Evolutionary conservation across 2,329 filamentous ascomycete genomes (phyloP).

Genomic region (Sarocladium kiliense): DNA sequence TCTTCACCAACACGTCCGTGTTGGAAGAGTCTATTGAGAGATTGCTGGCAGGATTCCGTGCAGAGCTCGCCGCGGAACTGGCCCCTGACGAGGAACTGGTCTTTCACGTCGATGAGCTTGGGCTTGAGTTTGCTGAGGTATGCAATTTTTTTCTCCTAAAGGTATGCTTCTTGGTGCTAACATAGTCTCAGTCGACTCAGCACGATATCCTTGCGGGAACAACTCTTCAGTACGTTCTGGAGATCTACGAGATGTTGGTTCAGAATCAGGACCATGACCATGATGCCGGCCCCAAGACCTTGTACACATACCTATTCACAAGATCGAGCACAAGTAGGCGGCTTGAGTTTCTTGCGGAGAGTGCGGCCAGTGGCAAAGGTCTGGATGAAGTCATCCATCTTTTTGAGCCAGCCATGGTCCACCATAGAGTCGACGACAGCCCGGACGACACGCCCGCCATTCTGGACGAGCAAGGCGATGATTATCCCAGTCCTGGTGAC

Average conservation of each 20-base stretch:
- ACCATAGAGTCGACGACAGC: constrained; percentile 21
- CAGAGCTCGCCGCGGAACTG: constrained; percentile 41
- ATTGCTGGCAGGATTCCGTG: constrained; percentile 38
- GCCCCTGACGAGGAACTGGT: constrained; percentile 41
- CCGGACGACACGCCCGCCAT: constrained; percentile 9
- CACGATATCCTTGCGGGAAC: constrained; percentile 27
- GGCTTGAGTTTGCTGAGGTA: constrained; percentile 48
- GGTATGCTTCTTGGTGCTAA: constrained; percentile 18
- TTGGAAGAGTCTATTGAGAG: constrained; percentile 39
- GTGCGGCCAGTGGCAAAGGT: constrained; percentile 34
- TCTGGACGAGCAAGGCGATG: constrained; percentile 7
- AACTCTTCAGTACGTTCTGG: constrained; percentile 36
- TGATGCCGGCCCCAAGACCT: constrained; percentile 19
- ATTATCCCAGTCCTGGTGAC: constrained; percentile 6
- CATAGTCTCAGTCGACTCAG: constrained; percentile 26
- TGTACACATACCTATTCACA: constrained; percentile 39
- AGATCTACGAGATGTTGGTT: constrained; percentile 36
- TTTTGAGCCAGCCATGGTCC: constrained; percentile 25
- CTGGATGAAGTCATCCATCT: constrained; percentile 35
- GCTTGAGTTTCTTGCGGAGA: constrained; percentile 34
- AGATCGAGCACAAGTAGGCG: constrained; percentile 33
- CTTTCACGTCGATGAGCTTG: constrained; percentile 47
- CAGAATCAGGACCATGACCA: constrained; percentile 38
- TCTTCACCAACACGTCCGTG: constrained; percentile 37
- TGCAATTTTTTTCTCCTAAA: constrained; percentile 12